These are phyloP conservation scores for Tetrapisispora arboricola DNA, from an alignment of 805 yeast species.

Conservation along the genomic window DNA sequence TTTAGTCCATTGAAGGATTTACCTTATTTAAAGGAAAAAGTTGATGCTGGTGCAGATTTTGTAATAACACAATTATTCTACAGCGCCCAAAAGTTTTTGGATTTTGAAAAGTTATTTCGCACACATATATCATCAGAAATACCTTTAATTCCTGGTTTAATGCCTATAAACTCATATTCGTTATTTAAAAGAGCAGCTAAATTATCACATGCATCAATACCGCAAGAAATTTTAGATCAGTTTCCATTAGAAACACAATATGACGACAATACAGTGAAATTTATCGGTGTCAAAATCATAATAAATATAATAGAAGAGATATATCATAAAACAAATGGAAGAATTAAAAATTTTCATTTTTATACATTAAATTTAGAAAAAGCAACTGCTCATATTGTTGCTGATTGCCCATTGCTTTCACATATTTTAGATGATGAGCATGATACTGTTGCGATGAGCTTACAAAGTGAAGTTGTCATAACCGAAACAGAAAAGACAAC, in stretches of 20 bases:
- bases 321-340: conserved; percentile 40
- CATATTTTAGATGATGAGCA: conserved; percentile 34
- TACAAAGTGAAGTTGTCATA: conserved; percentile 26
- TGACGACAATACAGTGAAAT: conserved; percentile 74
- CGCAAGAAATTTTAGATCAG: conserved; percentile 39
- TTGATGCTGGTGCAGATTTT: conserved; percentile 91
- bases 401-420: conserved; percentile 45
- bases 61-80: conserved; percentile 85
- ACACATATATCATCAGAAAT: conserved; percentile 33
- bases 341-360: conserved; percentile 80
- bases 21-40: conserved; percentile 72
- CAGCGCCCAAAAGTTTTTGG: conserved; percentile 67
- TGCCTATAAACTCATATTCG: conserved; percentile 82
- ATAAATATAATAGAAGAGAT: conserved; percentile 53
- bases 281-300: conserved; percentile 69
- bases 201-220: conserved; percentile 78
- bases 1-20: conserved; percentile 64
- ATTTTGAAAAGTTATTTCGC: conserved; percentile 48
- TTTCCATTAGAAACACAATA: conserved; percentile 47
- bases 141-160: conserved; percentile 73
- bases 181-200: conserved; percentile 83
- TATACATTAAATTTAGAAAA: conserved; percentile 89
- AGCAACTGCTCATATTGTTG: conserved; percentile 77
- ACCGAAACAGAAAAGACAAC: conserved; percentile 13
- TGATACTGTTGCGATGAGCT: conserved; percentile 22